Percentiles rank a stretch among this genome's conserved stretches.
These are phyloP conservation scores for Centrapalus pauciflorus DNA, from an alignment of 129 eudicot genomes.

Conservation along the genomic window DNA sequence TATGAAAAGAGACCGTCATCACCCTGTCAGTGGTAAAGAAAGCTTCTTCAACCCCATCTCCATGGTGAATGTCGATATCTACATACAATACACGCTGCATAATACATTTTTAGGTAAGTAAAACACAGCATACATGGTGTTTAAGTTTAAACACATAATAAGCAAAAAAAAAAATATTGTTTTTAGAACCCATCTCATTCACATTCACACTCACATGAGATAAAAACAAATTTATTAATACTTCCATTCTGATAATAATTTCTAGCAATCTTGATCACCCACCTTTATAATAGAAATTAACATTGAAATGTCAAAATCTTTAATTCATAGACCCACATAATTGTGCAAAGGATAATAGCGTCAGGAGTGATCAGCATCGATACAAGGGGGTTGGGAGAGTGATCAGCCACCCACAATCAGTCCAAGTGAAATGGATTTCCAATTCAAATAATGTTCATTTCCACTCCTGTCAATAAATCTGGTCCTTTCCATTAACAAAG, in stretches of 20 bases:
- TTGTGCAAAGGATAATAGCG: neutral
- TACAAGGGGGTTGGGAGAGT: too few relatives aligned
- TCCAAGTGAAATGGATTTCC: too few relatives aligned
- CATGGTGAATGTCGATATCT: conserved; percentile 91
- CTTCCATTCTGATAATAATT: neutral
- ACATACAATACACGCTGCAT: conserved; percentile 81
- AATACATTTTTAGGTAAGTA: conserved; percentile 1
- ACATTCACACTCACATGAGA: neutral
- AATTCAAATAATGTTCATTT: too few relatives aligned
- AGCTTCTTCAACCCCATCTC: conserved; percentile 97
- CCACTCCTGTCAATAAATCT: too few relatives aligned
- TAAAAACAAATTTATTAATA: neutral
- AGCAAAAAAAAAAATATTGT: neutral
- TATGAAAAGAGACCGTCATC: conserved; percentile 93
- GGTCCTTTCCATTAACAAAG: too few relatives aligned
- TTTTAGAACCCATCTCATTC: neutral
- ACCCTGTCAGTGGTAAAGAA: conserved; percentile 86
- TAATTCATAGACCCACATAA: neutral
- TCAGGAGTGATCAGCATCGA: too few relatives aligned
- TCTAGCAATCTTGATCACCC: neutral
- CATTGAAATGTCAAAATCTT: neutral
- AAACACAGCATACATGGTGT: neutral
- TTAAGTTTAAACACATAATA: neutral
- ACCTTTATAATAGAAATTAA: conserved; percentile 3
- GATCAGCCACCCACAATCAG: too few relatives aligned